Conservation (phyloP, 768 basidiomycete genomes). For the Boletus patriciae region DNA sequence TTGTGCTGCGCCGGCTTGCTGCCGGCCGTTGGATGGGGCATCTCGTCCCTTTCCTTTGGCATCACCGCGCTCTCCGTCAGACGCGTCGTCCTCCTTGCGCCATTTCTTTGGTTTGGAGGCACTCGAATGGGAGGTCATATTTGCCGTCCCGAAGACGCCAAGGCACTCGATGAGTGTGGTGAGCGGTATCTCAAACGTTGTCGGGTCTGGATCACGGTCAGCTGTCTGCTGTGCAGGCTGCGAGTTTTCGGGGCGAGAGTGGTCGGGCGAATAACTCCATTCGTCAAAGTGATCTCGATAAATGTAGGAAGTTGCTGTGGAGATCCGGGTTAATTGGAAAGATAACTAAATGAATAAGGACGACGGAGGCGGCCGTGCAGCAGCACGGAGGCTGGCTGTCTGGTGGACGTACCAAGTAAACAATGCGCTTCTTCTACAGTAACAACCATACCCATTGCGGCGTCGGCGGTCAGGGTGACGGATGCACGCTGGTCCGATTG, state of each 20-base stretch:
- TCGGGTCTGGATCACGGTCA: conserved; percentile 21
- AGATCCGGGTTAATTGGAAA: background rate
- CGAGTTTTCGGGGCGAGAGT: conserved; percentile 26
- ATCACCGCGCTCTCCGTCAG: conserved; percentile 40
- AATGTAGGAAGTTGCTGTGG: conserved; percentile 81
- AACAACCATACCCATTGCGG: conserved; percentile 76
- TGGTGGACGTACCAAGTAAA: conserved; percentile 59
- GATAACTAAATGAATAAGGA: background rate
- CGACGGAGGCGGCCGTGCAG: background rate
- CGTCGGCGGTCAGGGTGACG: conserved; percentile 58
- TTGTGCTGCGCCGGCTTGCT: conserved; percentile 5
- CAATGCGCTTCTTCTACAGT: conserved; percentile 85
- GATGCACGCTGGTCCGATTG: conserved; percentile 61
- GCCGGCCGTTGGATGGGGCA: conserved; percentile 17
- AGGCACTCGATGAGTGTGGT: conserved; percentile 85
- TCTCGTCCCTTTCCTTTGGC: conserved; percentile 32
- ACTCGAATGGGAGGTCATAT: conserved; percentile 31
- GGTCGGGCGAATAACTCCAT: conserved; percentile 60
- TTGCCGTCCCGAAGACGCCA: conserved; percentile 88
- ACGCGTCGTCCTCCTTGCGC: conserved; percentile 48
- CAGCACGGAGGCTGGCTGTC: conserved; percentile 5
- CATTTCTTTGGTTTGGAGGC: conserved; percentile 47
- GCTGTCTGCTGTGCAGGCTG: conserved; percentile 15
- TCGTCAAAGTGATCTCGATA: conserved; percentile 77
- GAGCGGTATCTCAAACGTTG: conserved; percentile 80